These are phyloP conservation scores for Phycomyces nitens DNA, from an alignment of 192 early-diverging fungal genomes.

Conservation along the genomic window DNA sequence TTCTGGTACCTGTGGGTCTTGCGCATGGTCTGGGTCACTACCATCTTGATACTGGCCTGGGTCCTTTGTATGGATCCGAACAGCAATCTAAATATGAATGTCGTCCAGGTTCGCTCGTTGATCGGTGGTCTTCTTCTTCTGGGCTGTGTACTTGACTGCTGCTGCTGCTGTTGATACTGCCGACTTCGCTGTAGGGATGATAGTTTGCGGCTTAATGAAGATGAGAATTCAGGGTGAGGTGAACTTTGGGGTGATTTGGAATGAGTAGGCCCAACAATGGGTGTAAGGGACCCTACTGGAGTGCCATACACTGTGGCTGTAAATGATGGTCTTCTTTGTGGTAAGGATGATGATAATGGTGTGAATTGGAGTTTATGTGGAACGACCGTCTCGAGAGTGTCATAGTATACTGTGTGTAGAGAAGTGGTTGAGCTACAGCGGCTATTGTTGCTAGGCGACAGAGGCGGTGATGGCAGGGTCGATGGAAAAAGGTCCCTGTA, in stretches of 20 bases:
- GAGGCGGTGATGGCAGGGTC: neutral
- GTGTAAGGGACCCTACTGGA: no score
- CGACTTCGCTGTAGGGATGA: no score
- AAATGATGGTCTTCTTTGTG: neutral
- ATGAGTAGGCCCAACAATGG: no score
- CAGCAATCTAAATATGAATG: no score
- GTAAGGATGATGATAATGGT: neutral
- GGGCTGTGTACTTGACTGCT: no score
- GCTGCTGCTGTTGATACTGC: no score
- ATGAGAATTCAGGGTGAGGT: no score
- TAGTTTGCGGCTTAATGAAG: no score
- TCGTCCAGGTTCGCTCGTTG: no score
- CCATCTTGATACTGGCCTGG: neutral
- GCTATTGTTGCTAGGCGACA: slow-evolving; percentile 6
- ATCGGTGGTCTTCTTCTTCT: no score
- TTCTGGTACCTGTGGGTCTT: neutral
- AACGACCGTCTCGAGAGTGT: neutral
- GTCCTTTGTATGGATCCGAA: neutral
- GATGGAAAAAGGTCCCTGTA: neutral
- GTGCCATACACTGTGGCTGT: neutral
- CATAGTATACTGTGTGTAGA: slow-evolving; percentile 1
- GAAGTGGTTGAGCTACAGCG: slow-evolving; percentile 14
- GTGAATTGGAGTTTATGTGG: neutral
- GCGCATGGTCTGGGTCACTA: neutral
- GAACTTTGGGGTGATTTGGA: no score